phyloP scores from a whole-genome alignment of 1,139 yeast genomes.

The Zygosaccharomyces pseudobailii region DNA sequence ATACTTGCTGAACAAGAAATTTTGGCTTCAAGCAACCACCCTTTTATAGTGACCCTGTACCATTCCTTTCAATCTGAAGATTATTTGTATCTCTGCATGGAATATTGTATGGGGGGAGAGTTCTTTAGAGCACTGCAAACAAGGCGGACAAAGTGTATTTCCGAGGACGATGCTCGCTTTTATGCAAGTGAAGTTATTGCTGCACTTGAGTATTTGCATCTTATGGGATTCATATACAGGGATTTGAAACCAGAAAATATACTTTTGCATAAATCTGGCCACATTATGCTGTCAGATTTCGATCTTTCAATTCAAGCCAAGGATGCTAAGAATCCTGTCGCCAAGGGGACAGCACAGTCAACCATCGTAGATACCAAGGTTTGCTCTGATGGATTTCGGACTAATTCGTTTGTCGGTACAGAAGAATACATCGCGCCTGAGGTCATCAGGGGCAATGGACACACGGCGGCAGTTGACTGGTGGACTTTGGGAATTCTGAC shows the following conservation, averaged over 20 bases:
- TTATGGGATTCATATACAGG: conserved; percentile 94
- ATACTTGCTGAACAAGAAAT: conserved; percentile 97
- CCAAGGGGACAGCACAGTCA: conserved; percentile 27
- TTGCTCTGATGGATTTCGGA: conserved; percentile 91
- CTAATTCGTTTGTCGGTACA: conserved; percentile 96
- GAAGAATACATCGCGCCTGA: conserved; percentile 98
- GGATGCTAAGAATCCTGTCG: conserved; percentile 52
- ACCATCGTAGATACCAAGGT: conserved; percentile 74
- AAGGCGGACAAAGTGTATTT: conserved; percentile 75
- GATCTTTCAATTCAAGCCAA: conserved; percentile 90
- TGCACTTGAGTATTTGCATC: conserved; percentile 88
- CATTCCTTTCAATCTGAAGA: conserved; percentile 96
- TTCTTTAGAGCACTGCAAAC: conserved; percentile 95
- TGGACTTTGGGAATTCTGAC: conserved; percentile 94
- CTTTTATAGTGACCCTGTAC: conserved; percentile 91
- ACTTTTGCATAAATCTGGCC: conserved; percentile 89
- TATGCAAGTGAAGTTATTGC: conserved; percentile 98
- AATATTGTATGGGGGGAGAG: conserved; percentile 99
- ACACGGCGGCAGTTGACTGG: conserved; percentile 98
- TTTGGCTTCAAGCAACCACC: conserved; percentile 91
- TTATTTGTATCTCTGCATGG: conserved; percentile 93
- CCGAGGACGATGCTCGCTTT: conserved; percentile 85
- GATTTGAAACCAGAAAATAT: conserved; percentile 96
- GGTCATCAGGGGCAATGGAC: conserved; percentile 94
- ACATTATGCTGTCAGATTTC: conserved; percentile 95